Percentiles rank a stretch among this genome's conserved stretches.
Conservation (phyloP, 1,139 yeast genomes). For the Suhomyces maxii region DNA sequence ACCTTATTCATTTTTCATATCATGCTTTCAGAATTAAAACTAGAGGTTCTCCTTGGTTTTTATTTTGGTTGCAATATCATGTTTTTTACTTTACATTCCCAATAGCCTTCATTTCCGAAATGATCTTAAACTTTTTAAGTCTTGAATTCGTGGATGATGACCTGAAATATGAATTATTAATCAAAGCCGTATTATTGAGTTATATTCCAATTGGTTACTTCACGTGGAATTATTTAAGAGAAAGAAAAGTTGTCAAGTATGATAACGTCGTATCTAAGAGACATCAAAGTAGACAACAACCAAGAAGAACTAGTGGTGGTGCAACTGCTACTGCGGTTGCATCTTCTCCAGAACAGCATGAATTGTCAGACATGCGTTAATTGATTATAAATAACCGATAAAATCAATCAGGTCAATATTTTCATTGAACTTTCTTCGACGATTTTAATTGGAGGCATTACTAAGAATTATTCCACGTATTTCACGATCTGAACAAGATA, state of each 20-base stretch:
- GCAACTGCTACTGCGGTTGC: slow-evolving; percentile 1
- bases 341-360: slow-evolving; percentile 4
- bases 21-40: slow-evolving; percentile 49
- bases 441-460: too few relatives aligned
- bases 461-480: too few relatives aligned
- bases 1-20: slow-evolving; percentile 45
- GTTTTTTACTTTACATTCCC: slow-evolving; percentile 49
- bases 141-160: slow-evolving; percentile 44
- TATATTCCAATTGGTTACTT: slow-evolving; percentile 43
- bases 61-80: slow-evolving; percentile 42
- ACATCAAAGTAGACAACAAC: slow-evolving; percentile 3
- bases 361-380: neutral
- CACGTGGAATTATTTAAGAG: slow-evolving; percentile 33
- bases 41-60: slow-evolving; percentile 31
- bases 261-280: slow-evolving; percentile 25
- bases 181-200: slow-evolving; percentile 29
- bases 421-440: too few relatives aligned
- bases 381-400: neutral
- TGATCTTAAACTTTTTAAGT: slow-evolving; percentile 52
- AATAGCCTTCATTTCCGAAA: slow-evolving; percentile 47
- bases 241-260: slow-evolving; percentile 25
- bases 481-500: too few relatives aligned
- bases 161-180: slow-evolving; percentile 26
- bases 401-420: too few relatives aligned
- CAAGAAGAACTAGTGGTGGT: neutral